phyloP scores from a whole-genome alignment of 1,284 basidiomycete species.

The Trametes versicolor region DNA sequence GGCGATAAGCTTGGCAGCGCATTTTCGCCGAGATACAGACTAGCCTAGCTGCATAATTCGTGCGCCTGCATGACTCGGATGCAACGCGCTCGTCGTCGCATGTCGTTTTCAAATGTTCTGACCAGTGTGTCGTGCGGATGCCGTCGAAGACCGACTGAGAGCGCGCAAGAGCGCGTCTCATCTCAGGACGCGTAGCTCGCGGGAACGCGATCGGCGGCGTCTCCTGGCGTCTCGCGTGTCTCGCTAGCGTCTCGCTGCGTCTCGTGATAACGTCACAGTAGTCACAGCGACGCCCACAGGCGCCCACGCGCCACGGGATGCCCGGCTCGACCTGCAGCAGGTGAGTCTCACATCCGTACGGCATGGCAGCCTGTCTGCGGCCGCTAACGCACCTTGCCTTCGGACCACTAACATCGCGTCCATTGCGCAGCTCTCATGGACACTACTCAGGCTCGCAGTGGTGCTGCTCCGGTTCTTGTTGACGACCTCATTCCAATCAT shows the following conservation, averaged over 20 bases:
- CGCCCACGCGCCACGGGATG: conserved; percentile 20
- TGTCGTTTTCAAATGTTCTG: too few species aligned
- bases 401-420: conserved; percentile 27
- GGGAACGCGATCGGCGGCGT: too few species aligned
- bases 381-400: conserved; percentile 7
- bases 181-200: too few species aligned
- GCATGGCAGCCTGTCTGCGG: conserved; percentile 25
- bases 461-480: conserved; percentile 46
- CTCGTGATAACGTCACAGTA: conserved; percentile 12
- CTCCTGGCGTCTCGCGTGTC: too few species aligned
- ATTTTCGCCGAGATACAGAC: background rate
- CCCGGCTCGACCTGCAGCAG: background rate
- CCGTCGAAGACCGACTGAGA: too few species aligned
- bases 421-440: conserved; percentile 25
- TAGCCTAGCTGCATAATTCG: background rate
- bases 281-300: conserved; percentile 7
- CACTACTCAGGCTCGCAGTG: conserved; percentile 7
- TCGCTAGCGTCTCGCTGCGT: too few species aligned
- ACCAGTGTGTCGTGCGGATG: too few species aligned
- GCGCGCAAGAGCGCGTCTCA: too few species aligned
- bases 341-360: conserved; percentile 17
- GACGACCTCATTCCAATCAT: conserved; percentile 64
- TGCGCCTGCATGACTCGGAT: too few species aligned
- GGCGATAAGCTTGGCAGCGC: background rate
- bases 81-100: too few species aligned